Evolutionary conservation across 2,329 filamentous ascomycete genomes (phyloP).

Genomic region (Aspergillus unguis): DNA sequence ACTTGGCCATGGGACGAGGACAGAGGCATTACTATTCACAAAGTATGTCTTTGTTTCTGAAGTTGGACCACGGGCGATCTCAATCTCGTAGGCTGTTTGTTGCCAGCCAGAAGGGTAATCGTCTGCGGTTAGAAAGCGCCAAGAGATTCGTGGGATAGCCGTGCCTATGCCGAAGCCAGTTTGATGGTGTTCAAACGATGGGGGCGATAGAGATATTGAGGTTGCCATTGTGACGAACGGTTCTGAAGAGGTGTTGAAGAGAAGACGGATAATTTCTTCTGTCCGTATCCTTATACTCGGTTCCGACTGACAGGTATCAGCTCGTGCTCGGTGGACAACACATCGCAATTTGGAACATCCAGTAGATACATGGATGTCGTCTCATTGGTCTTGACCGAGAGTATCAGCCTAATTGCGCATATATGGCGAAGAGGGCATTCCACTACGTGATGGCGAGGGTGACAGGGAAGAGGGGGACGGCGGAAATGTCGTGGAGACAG

Average conservation of each 20-base stretch:
- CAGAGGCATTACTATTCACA: background rate
- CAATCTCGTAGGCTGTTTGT: slow-evolving; percentile 28
- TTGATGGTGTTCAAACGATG: slow-evolving; percentile 4
- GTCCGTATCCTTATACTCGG: background rate
- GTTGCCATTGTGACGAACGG: background rate
- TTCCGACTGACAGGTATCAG: background rate
- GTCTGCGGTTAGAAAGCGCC: slow-evolving; percentile 20
- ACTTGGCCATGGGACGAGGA: slow-evolving; percentile 4
- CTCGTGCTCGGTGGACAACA: background rate
- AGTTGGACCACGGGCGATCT: slow-evolving; percentile 1
- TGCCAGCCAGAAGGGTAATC: slow-evolving; percentile 19
- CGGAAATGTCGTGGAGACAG: background rate
- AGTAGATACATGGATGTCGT: background rate
- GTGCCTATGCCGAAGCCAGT: slow-evolving; percentile 25
- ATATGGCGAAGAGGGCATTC: background rate
- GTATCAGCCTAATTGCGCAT: background rate
- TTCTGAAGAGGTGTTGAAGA: no score
- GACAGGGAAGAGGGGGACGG: no score
- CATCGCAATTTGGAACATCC: background rate
- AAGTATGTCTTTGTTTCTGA: background rate
- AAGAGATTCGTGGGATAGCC: slow-evolving; percentile 25
- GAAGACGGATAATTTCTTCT: background rate
- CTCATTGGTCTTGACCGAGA: background rate
- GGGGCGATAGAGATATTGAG: background rate
- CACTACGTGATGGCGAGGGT: background rate